Base-by-base conservation (phyloP, 345 rosid genomes). In the Boechera divaricarpa region DNA sequence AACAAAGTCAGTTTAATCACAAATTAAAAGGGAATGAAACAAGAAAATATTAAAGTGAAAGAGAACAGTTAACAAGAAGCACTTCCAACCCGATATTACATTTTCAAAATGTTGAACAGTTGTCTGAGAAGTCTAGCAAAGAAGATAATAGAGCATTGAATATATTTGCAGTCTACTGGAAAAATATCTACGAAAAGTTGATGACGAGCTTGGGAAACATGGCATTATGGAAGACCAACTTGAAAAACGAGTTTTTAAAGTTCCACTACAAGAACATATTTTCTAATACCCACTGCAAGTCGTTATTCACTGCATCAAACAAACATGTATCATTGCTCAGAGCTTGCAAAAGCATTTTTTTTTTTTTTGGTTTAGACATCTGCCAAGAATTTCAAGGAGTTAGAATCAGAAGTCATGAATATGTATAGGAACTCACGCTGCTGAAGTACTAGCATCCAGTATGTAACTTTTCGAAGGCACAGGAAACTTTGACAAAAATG, bases 401-500 rank as follows among this genome's bases (percentile, higher is more conserved):
- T 42, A 36, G 24, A 70, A 63, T 77, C 10, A 57, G 31, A 51
- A 65, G 77, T 48, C 71, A 56, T 38, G 73, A 64, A 76, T 33
- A 55, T 76, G 76, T 29, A 54, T 49, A 63, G 54, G 73, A 79
- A 83, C 91, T 87, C 81, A 92, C 98, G 82, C 82, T 45, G 80
- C 73, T 68, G 78, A 69, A 69, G 83, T 81, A 73, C 63, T 80
- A 74, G 88, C 74, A 68, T 87, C 84, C 36, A 80, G 75, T 78
- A 81, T 83, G 82, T 73, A 82, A 49, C 80, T 78, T 68, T 80
- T 80, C 31, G 84, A 82, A 31, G 96, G 94, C 73, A 89, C 77
- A 58, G 87, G 82, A 68, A 83, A 89, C 77, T 87, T 89, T 42
- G 94, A 90, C 81, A 92, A 74, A 89, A 76, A 92, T 59, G 98